Evolutionary conservation across 331 rosid species (phyloP).

Genomic region (Cydonia oblonga): DNA sequence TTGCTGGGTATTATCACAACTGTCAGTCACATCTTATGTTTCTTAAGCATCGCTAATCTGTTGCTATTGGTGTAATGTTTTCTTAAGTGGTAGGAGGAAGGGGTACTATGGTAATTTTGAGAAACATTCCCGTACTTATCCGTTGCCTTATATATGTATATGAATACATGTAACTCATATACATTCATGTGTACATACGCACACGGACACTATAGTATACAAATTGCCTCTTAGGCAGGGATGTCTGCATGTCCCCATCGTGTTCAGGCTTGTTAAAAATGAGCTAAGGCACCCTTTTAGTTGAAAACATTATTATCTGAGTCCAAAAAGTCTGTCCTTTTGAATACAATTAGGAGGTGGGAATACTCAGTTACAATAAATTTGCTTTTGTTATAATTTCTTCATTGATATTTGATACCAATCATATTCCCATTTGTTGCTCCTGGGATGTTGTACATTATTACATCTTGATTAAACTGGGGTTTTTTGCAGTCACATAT

Average conservation of each 20-base stretch:
- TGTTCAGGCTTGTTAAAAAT: not conserved
- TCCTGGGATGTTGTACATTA: not conserved
- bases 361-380: not conserved
- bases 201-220: not conserved
- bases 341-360: not conserved
- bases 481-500: constrained; percentile 61
- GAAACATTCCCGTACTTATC: not conserved
- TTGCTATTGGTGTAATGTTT: not conserved
- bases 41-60: not conserved
- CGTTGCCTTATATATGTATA: not conserved
- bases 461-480: not conserved
- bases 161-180: too few relatives aligned
- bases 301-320: not conserved
- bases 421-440: not conserved
- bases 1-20: not conserved
- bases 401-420: not conserved
- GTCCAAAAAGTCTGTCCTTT: not conserved
- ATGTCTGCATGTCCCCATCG: not conserved
- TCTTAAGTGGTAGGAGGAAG: not conserved
- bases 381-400: not conserved
- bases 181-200: too few relatives aligned
- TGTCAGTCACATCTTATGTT: not conserved
- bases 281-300: not conserved
- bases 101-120: not conserved
- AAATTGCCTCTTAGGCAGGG: not conserved